phyloP scores from a whole-genome alignment of 2,329 filamentous ascomycete genomes.

The Diaporthe sp. region DNA sequence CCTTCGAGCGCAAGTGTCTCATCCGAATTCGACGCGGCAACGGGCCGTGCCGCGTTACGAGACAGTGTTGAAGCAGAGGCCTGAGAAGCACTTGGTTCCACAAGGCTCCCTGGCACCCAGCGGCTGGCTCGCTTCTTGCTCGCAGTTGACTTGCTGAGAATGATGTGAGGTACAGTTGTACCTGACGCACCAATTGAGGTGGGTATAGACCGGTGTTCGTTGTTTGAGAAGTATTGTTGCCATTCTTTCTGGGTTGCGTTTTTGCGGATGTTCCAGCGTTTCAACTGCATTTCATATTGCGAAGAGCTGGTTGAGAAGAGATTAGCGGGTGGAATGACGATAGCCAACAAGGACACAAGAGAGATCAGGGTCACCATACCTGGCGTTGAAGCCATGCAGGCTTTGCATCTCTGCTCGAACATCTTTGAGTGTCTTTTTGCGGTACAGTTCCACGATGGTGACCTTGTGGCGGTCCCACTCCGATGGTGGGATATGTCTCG shows the following conservation, averaged over 20 bases:
- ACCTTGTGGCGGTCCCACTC: not conserved
- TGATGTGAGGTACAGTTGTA: not conserved
- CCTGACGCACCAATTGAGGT: not conserved
- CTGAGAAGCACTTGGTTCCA: not conserved
- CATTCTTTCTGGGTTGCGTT: not conserved
- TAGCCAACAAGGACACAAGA: too few relatives aligned
- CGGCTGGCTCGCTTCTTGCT: conserved; percentile 21
- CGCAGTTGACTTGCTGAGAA: not conserved
- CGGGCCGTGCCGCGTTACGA: not conserved
- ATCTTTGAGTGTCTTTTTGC: not conserved
- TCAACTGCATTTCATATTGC: not conserved
- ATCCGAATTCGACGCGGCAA: not conserved
- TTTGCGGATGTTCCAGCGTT: conserved; percentile 1
- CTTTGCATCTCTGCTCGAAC: not conserved
- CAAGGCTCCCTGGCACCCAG: not conserved
- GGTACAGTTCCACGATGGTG: not conserved
- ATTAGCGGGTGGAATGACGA: not conserved
- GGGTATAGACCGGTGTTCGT: too few relatives aligned
- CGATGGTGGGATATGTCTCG: not conserved
- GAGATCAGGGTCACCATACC: too few relatives aligned
- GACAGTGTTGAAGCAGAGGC: not conserved
- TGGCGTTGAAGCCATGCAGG: not conserved
- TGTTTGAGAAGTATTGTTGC: conserved; percentile 9
- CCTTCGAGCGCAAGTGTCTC: not conserved
- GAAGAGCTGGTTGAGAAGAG: not conserved